Conservation (phyloP, 106 monocot species). For the Phalaenopsis aphrodite region DNA sequence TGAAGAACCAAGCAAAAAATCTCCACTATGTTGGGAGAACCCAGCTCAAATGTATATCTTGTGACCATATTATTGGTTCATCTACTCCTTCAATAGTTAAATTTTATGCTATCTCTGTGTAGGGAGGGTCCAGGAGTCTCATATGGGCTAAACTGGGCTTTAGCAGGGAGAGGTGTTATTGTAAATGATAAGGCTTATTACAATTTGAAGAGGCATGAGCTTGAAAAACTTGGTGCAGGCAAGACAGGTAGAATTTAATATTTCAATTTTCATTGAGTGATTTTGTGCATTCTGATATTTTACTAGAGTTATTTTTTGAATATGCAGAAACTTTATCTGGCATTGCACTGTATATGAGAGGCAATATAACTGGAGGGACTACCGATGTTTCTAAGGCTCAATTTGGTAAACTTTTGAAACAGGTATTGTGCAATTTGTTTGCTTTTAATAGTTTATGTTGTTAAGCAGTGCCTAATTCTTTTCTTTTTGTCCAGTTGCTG, state of each 20-base stretch:
- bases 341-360: constrained; percentile 61
- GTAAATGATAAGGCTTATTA: constrained; percentile 72
- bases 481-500: not conserved
- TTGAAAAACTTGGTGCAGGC: constrained; percentile 48
- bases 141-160: constrained; percentile 68
- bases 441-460: not conserved
- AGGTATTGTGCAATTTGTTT: constrained; percentile 28
- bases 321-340: constrained; percentile 42
- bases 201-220: constrained; percentile 60
- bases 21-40: not conserved
- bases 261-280: not conserved
- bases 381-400: constrained; percentile 66
- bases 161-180: constrained; percentile 77
- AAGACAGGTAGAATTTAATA: constrained; percentile 32
- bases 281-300: not conserved
- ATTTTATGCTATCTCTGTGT: not conserved
- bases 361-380: constrained; percentile 42
- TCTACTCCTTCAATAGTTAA: not conserved
- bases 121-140: constrained; percentile 50
- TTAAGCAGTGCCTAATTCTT: not conserved
- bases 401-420: constrained; percentile 78
- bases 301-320: not conserved
- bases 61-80: not conserved
- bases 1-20: not conserved
- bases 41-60: not conserved